Conservation (phyloP, 352 stramenopile species). For the Phytopythium montanum region DNA sequence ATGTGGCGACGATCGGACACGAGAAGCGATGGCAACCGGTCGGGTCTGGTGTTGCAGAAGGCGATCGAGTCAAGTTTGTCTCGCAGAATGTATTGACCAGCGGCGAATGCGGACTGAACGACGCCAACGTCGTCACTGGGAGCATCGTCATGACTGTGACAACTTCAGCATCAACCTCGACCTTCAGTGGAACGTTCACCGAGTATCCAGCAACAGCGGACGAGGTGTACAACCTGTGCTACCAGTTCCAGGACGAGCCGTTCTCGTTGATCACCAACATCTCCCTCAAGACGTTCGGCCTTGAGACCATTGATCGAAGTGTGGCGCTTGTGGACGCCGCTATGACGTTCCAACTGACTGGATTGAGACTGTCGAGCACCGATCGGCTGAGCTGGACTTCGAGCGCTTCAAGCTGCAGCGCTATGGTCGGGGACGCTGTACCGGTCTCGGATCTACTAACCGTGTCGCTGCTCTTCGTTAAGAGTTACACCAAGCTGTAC, state of each 20-base stretch:
- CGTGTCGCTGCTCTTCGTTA: slow-evolving; percentile 24
- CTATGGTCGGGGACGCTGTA: slow-evolving; percentile 18
- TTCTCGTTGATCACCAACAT: slow-evolving; percentile 44
- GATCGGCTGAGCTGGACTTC: slow-evolving; percentile 57
- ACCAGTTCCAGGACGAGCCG: slow-evolving; percentile 66
- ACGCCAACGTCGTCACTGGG: slow-evolving; percentile 34
- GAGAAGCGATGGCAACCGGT: slow-evolving; percentile 42
- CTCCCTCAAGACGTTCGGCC: slow-evolving; percentile 40
- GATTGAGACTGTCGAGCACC: slow-evolving; percentile 41
- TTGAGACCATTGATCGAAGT: slow-evolving; percentile 36
- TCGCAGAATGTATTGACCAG: slow-evolving; percentile 38
- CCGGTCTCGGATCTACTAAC: slow-evolving; percentile 26
- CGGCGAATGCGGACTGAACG: slow-evolving; percentile 33
- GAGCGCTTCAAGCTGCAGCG: slow-evolving; percentile 30
- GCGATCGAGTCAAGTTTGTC: slow-evolving; percentile 57
- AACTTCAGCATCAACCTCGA: background rate
- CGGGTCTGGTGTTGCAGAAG: slow-evolving; percentile 38
- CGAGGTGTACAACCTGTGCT: slow-evolving; percentile 65
- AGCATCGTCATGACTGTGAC: slow-evolving; percentile 34
- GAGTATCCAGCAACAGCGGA: slow-evolving; percentile 28
- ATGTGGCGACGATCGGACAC: slow-evolving; percentile 43
- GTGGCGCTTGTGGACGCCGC: slow-evolving; percentile 39
- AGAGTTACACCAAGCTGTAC: slow-evolving; percentile 30
- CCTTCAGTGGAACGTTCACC: slow-evolving; percentile 38
- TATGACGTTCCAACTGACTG: slow-evolving; percentile 39